Percentiles rank a stretch among this genome's conserved stretches.
phyloP scores from a whole-genome alignment of 441 rosid genomes.

The Euphorbia celastroides region DNA sequence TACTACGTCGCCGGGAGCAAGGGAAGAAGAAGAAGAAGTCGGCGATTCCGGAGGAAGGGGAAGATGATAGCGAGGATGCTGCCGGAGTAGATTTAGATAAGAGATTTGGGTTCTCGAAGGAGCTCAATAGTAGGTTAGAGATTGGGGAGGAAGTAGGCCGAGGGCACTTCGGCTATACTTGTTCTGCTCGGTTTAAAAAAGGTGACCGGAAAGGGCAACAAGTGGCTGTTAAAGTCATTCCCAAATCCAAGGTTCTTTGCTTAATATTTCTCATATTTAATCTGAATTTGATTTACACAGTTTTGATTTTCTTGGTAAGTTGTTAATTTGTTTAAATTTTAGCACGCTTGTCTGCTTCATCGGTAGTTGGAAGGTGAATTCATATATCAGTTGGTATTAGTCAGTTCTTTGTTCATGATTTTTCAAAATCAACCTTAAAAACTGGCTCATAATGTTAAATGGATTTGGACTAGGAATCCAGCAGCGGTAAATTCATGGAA shows the following conservation, averaged over 20 bases:
- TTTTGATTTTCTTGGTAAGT: not conserved
- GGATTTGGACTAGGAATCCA: not conserved
- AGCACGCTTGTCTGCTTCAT: not conserved
- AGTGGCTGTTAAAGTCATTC: constrained; percentile 91
- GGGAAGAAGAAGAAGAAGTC: constrained; percentile 34
- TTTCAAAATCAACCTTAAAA: not conserved
- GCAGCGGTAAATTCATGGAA: not conserved
- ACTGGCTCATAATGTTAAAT: constrained; percentile 6
- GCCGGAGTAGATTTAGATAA: constrained; percentile 59
- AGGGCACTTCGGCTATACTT: constrained; percentile 97
- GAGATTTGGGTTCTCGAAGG: constrained; percentile 86
- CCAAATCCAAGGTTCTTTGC: constrained; percentile 67
- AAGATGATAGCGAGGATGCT: constrained; percentile 48
- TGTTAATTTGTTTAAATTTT: not conserved
- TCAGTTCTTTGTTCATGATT: not conserved
- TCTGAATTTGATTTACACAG: constrained; percentile 1
- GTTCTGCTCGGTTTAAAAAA: constrained; percentile 84
- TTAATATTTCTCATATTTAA: not conserved
- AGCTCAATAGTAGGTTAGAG: constrained; percentile 60
- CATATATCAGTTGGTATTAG: not conserved
- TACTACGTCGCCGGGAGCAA: constrained; percentile 30
- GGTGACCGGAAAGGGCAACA: constrained; percentile 76
- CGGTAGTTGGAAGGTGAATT: constrained; percentile 8
- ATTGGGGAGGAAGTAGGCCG: constrained; percentile 84
- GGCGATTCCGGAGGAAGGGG: constrained; percentile 43